A percentile compares a stretch with the other conserved stretches of the same genome.
These are phyloP conservation scores for Salix brachista DNA, from an alignment of 345 rosid species.

Conservation along the genomic window DNA sequence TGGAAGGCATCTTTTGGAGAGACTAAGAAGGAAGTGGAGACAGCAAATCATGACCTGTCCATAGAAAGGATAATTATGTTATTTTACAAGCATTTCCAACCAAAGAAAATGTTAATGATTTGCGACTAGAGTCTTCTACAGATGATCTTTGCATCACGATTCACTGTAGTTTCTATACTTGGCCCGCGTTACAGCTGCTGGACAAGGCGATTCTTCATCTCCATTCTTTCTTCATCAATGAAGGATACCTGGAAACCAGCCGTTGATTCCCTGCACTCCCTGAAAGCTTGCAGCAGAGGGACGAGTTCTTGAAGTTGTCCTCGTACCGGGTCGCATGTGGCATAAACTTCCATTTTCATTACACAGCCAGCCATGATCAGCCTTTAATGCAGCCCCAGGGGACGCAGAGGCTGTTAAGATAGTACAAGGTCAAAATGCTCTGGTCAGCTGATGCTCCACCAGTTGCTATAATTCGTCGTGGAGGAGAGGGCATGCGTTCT, in stretches of 20 bases:
- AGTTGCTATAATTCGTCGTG: conserved; percentile 75
- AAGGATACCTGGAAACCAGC: conserved; percentile 45
- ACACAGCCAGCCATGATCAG: conserved; percentile 92
- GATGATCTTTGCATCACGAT: too few relatives aligned
- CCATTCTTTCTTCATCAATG: conserved; percentile 70
- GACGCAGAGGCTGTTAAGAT: conserved; percentile 73
- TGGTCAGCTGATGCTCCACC: conserved; percentile 89
- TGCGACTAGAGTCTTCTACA: too few relatives aligned
- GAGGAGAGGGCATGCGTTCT: conserved; percentile 65
- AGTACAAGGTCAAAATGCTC: conserved; percentile 41
- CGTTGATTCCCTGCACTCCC: conserved; percentile 46
- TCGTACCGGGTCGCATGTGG: conserved; percentile 57
- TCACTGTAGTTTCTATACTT: too few relatives aligned
- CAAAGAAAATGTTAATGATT: too few relatives aligned
- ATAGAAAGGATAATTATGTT: too few relatives aligned
- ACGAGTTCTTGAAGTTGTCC: conserved; percentile 57
- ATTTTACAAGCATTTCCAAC: too few relatives aligned
- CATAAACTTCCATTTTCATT: conserved; percentile 55
- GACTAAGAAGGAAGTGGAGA: too few relatives aligned
- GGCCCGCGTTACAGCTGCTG: conserved; percentile 28
- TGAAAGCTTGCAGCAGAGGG: conserved; percentile 64
- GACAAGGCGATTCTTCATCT: conserved; percentile 63
- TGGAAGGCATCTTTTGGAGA: too few relatives aligned
- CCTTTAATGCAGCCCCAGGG: conserved; percentile 88
- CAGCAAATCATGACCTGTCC: too few relatives aligned